These are phyloP conservation scores for Manihot esculenta DNA, from an alignment of 441 rosid genomes.

Conservation along the genomic window DNA sequence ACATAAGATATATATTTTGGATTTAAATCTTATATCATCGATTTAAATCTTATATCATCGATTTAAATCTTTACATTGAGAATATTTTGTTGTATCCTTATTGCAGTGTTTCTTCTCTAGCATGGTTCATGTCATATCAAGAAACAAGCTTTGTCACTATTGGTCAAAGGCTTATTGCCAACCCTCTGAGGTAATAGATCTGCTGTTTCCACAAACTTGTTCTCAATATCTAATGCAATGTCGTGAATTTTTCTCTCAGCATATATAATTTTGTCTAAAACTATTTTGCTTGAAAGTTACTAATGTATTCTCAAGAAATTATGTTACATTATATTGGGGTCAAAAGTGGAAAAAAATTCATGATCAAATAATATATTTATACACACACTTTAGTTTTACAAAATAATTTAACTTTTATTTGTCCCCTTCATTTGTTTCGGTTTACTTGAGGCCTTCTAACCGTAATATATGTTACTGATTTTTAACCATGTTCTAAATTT, in stretches of 20 bases:
- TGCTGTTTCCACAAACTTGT: not conserved
- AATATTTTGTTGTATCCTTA: constrained; percentile 16
- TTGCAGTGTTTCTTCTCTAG: constrained; percentile 96
- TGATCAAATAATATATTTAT: not conserved
- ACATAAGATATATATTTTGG: not conserved
- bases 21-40: too few species aligned
- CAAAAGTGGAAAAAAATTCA: not conserved
- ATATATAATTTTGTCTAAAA: too few species aligned
- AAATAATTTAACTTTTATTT: not conserved
- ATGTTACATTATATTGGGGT: not conserved
- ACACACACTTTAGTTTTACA: not conserved
- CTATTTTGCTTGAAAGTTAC: not conserved
- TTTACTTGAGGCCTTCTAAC: not conserved
- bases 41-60: not conserved
- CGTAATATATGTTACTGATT: not conserved
- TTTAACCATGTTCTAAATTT: not conserved
- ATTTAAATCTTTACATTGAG: constrained; percentile 11
- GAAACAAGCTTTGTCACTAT: constrained; percentile 98
- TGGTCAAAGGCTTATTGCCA: constrained; percentile 94
- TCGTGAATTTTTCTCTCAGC: too few species aligned
- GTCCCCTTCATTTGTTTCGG: not conserved
- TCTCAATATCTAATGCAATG: constrained; percentile 4
- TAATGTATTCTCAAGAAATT: not conserved
- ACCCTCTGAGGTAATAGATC: constrained; percentile 79
- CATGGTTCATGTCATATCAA: constrained; percentile 99